Conservation (phyloP, 768 basidiomycete genomes). For the Lepiota brunneoincarnata region DNA sequence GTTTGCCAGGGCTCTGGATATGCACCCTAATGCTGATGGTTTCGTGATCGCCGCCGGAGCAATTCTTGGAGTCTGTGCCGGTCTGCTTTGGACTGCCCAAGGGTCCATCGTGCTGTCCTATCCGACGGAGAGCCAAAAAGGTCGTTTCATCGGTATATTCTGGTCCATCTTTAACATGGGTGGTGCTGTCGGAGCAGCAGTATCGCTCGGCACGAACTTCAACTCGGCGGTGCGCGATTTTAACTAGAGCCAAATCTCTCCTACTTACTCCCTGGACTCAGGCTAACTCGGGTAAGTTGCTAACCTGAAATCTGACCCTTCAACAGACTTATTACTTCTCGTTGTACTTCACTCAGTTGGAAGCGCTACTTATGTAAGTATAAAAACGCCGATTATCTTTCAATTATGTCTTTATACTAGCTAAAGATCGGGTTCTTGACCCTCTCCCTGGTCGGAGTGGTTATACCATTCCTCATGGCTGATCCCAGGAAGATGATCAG, state of each 20-base stretch:
- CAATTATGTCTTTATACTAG: constrained; percentile 21
- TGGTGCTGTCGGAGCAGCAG: constrained; percentile 73
- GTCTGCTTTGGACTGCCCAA: constrained; percentile 79
- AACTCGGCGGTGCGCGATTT: constrained; percentile 48
- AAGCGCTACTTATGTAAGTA: constrained; percentile 72
- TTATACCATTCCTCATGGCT: constrained; percentile 67
- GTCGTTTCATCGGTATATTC: constrained; percentile 73
- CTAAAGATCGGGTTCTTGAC: constrained; percentile 66
- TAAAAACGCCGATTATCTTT: neutral
- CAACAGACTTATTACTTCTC: neutral
- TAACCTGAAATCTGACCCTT: neutral
- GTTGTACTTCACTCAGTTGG: constrained; percentile 40
- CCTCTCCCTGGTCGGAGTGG: constrained; percentile 66
- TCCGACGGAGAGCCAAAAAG: constrained; percentile 77
- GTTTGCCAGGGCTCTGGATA: constrained; percentile 57
- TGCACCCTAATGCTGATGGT: constrained; percentile 54
- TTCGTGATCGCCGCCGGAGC: constrained; percentile 75
- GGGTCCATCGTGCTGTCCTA: constrained; percentile 85
- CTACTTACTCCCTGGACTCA: constrained; percentile 20
- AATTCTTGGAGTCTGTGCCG: constrained; percentile 70
- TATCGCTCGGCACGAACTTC: constrained; percentile 72
- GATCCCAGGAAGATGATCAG: constrained; percentile 72
- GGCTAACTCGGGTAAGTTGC: constrained; percentile 38
- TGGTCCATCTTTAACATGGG: constrained; percentile 85
- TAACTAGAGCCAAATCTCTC: neutral